phyloP scores from a whole-genome alignment of 2,329 filamentous ascomycete genomes.

The Botrytis fabae region DNA sequence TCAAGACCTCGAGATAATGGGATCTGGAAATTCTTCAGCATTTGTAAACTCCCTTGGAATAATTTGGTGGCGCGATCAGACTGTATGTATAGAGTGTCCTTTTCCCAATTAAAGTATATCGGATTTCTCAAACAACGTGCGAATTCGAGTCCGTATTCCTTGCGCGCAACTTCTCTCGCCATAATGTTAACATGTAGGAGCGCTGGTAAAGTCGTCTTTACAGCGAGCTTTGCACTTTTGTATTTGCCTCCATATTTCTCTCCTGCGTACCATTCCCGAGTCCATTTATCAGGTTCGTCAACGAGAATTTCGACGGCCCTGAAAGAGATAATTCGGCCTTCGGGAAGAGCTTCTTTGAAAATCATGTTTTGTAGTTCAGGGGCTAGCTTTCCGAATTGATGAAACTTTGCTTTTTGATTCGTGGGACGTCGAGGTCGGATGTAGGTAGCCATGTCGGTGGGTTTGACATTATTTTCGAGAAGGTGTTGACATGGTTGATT shows the following conservation, averaged over 20 bases:
- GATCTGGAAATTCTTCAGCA: neutral
- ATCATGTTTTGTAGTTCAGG: constrained; percentile 18
- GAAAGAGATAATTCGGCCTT: neutral
- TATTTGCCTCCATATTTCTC: constrained; percentile 1
- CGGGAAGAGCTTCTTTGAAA: constrained; percentile 7
- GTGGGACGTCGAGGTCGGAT: neutral
- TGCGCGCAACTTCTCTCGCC: neutral
- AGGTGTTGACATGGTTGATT: constrained; percentile 9
- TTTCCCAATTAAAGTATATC: constrained; percentile 12
- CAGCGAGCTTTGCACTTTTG: constrained; percentile 5
- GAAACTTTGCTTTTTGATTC: constrained; percentile 4
- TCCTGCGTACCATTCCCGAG: neutral
- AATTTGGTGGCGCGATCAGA: neutral
- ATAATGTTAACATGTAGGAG: neutral
- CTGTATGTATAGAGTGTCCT: constrained; percentile 11
- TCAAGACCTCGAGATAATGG: neutral
- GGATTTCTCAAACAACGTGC: neutral
- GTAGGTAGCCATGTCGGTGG: constrained; percentile 3
- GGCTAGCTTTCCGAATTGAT: constrained; percentile 11
- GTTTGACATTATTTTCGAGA: neutral
- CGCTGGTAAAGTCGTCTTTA: neutral
- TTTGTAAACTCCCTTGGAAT: neutral
- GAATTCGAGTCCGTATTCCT: constrained; percentile 14
- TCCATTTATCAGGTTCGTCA: constrained; percentile 3
- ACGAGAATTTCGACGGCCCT: constrained; percentile 1